Evolutionary conservation across 2,329 filamentous ascomycete genomes (phyloP), one percentile per base, ranked within the genome.

Genomic region (Talaromyces verruculosus): DNA sequence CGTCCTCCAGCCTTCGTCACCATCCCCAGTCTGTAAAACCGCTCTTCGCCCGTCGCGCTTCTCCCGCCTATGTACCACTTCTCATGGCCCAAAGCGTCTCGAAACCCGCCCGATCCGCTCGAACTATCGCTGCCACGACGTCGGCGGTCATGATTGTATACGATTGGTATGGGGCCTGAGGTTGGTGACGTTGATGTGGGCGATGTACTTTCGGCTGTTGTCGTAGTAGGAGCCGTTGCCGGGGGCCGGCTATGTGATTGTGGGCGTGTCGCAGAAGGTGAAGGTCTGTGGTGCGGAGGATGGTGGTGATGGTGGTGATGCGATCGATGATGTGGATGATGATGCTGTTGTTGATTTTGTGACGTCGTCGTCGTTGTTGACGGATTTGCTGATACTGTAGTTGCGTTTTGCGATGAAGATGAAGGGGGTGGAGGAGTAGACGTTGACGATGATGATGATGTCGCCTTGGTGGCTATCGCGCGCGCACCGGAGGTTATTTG

Each of bases 21-120:
- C 77, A 83, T 78, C 3, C 82, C 81, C 6, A 84, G 68, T 8
- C 79, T 76, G 65, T 83, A 83, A 65, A 83, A 82, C 59, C 80
- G 76, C 67, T 84, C 82, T 71, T 84, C 82, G 0, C 82, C 82
- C 17, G 71, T 75, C 11, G 79, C 76, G 25, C 79, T 83, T 41
- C 80, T 74, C 4, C 82, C 82, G 3, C 82, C 82, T 30, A 84
- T 81, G 72, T 83, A 84, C 82, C 82, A 84, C 69, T 83, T 83
- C 72, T 83, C 81, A 1, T 77, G 74, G 0, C 81, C 80, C 10
- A 82, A 67, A 0, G 80, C 78, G 71, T 83, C 82, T 7, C 80
- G 75, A 65, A 83, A 83, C 1, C 81, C 82, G 15, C 80, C 79
- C 1, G 79, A 82, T 19, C 80, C 79, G 55, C 75, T 81, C 22